Evolutionary conservation across 2,329 filamentous ascomycete species (phyloP).

Genomic region (Fusarium albosuccineum): DNA sequence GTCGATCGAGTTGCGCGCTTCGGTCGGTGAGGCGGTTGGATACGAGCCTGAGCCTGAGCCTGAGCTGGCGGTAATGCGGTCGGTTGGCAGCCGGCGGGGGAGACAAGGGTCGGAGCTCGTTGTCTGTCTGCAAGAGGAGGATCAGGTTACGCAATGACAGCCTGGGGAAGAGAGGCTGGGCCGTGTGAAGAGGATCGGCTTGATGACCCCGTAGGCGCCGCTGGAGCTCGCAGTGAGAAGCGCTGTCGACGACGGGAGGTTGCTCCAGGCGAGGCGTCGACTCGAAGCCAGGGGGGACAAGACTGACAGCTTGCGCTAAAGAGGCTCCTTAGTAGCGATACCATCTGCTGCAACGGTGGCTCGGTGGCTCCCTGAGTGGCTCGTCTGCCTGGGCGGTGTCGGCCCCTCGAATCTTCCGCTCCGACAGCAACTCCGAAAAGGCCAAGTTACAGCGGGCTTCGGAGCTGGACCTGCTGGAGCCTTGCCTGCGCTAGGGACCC

Average conservation of each 20-base stretch:
- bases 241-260: slow-evolving; percentile 1
- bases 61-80: slow-evolving; percentile 19
- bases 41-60: slow-evolving; percentile 18
- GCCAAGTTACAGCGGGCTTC: slow-evolving; percentile 16
- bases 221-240: not conserved
- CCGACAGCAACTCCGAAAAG: not conserved
- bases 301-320: slow-evolving; percentile 16
- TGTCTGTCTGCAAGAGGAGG: slow-evolving; percentile 22
- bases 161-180: slow-evolving; percentile 1
- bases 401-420: slow-evolving; percentile 12
- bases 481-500: slow-evolving; percentile 15
- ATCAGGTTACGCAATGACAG: slow-evolving; percentile 23
- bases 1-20: slow-evolving; percentile 16
- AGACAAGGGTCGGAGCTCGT: slow-evolving; percentile 20
- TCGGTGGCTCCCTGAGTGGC: slow-evolving; percentile 8
- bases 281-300: slow-evolving; percentile 10
- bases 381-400: not conserved
- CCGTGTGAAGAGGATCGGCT: not conserved
- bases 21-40: slow-evolving; percentile 9
- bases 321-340: slow-evolving; percentile 3
- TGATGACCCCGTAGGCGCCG: not conserved
- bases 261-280: not conserved
- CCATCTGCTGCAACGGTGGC: slow-evolving; percentile 14
- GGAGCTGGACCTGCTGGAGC: not conserved
- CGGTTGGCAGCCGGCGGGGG: slow-evolving; percentile 22